Evolutionary conservation across 768 basidiomycete species (phyloP).

Genomic region (Collybia sordida): DNA sequence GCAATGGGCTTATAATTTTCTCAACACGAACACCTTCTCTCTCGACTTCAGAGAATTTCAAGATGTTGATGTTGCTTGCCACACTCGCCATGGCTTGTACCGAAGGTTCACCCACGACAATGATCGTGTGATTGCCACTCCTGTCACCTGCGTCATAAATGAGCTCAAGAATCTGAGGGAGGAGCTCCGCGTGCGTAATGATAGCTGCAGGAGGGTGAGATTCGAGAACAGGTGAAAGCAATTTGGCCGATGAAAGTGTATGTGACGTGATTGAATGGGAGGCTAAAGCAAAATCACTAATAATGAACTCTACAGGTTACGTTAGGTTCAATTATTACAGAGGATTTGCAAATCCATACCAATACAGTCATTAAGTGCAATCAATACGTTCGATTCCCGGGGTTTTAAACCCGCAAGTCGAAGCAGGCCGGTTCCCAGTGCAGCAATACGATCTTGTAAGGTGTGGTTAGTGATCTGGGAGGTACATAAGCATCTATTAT

Average conservation of each 20-base stretch:
- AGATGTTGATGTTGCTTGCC: constrained; percentile 52
- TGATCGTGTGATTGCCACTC: constrained; percentile 50
- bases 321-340: not conserved
- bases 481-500: constrained; percentile 2
- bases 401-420: constrained; percentile 53
- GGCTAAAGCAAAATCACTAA: constrained; percentile 77
- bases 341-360: constrained; percentile 40
- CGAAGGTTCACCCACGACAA: constrained; percentile 71
- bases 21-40: constrained; percentile 57
- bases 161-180: constrained; percentile 70
- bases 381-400: constrained; percentile 64
- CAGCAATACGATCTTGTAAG: constrained; percentile 67
- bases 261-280: constrained; percentile 67
- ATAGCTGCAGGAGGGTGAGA: constrained; percentile 70
- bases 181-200: constrained; percentile 64
- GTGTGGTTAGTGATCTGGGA: constrained; percentile 70
- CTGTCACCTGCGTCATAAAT: constrained; percentile 59
- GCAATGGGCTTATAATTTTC: constrained; percentile 42
- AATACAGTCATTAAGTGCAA: constrained; percentile 77
- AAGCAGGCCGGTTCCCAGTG: constrained; percentile 73
- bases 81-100: constrained; percentile 44
- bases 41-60: constrained; percentile 72
- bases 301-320: constrained; percentile 60
- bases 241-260: constrained; percentile 56
- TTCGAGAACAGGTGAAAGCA: constrained; percentile 68